Base-by-base conservation (phyloP, 176 grass and related monocot genomes). In the Oryza punctata region DNA sequence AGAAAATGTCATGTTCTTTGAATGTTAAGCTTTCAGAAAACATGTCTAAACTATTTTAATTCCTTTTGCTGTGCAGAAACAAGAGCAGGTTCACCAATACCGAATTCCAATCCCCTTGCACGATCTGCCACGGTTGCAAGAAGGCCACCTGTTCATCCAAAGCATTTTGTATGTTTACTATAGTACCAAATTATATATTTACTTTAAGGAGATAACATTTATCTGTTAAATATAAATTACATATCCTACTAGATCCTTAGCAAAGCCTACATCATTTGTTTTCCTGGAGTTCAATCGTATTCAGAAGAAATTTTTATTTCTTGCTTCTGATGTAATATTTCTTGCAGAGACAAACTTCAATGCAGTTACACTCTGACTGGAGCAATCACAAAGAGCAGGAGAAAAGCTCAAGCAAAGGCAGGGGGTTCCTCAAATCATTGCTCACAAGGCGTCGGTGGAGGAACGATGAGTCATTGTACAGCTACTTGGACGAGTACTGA, bases 401-500 rank as follows among this genome's bases (percentile, higher is more conserved):
- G 75, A 88, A 84, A 40, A 93, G 73, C 78, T 80, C 88, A 43
- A 92, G 76, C 63, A 97, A 98, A 82, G 88, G 91, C 37, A 85
- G 76, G 82, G 91, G 91, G 27, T 92, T 98, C 85, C 89, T 98
- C 82, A 98, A 82, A 86, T 87, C 88, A 0, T 73, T 98, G 89
- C 96, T 98, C 26, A 83, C 86, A 12, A 87, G 93, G 82, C 89
- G 85, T 18, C 82, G 91, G 37, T 98, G 91, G 69, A 91, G 91
- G 82, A 93, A 88, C 7, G 91, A 98, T 1, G 93, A 95, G 63
- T 95, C 93, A 6, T 73, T 98, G 87, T 98, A 98, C 82, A 93
- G 77, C 85, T 98, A 98, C 85, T 84, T 98, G 84, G 91, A 98
- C 59, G 96, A 98, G 54, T 98, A 97, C 73, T 97, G 81, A 90